These are phyloP conservation scores for Phialophora verrucosa DNA, from an alignment of 2,329 filamentous ascomycete genomes.

Conservation along the genomic window DNA sequence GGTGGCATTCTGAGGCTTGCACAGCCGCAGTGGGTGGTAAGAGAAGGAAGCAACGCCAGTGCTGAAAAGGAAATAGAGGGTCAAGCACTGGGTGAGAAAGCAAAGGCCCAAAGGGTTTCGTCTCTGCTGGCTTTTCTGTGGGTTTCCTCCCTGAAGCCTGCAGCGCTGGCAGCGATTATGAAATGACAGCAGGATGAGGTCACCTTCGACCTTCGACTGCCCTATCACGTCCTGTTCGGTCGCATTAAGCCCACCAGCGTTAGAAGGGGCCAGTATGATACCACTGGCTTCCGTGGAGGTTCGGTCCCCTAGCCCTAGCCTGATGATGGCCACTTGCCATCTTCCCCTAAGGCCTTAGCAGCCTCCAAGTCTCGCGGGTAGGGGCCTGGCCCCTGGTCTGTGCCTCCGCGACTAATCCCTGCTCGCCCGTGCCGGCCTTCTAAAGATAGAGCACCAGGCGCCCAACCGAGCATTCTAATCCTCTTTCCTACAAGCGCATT, in stretches of 20 bases:
- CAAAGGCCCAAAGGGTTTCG: not conserved
- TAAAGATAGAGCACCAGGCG: conserved; percentile 22
- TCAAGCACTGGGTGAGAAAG: conserved; percentile 8
- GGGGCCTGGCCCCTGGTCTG: conserved; percentile 10
- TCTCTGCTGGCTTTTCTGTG: not conserved
- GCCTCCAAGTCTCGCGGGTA: not conserved
- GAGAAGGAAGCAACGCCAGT: conserved; percentile 1
- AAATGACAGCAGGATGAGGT: conserved; percentile 22
- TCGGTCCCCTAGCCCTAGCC: conserved; percentile 20
- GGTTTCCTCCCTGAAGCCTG: conserved; percentile 27
- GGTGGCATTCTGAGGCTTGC: conserved; percentile 23
- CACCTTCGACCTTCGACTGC: conserved; percentile 15
- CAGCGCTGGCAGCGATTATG: conserved; percentile 3
- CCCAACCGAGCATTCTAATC: conserved; percentile 15
- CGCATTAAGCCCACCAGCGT: conserved; percentile 15
- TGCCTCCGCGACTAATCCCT: conserved; percentile 4
- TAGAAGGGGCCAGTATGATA: conserved; percentile 19
- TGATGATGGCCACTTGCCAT: conserved; percentile 15
- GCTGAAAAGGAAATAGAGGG: conserved; percentile 20
- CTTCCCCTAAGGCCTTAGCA: conserved; percentile 10
- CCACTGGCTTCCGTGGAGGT: conserved; percentile 13
- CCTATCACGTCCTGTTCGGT: conserved; percentile 22
- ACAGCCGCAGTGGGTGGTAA: conserved; percentile 29
- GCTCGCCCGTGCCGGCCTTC: conserved; percentile 1
- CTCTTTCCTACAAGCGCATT: not conserved